Base-by-base conservation (phyloP, 495 filamentous ascomycete species). In the Penicillium tannophilum region DNA sequence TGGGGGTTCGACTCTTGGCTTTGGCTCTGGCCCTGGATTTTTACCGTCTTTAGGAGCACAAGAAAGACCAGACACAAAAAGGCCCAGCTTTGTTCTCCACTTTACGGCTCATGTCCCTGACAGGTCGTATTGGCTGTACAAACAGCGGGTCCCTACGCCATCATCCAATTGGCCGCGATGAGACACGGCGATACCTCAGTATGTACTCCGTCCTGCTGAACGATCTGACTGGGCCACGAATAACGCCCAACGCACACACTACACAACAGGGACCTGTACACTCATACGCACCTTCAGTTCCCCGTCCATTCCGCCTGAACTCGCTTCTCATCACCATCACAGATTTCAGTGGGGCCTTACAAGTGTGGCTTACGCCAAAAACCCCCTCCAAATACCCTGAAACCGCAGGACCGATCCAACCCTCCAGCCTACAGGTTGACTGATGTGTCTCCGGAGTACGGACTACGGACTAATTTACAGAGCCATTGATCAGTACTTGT, bases 211-310 rank as follows among this genome's bases (percentile, higher is more conserved):
- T 14, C 3, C 23, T n/a, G 24, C 46, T 49, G 46, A 49, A 24
- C 6, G 14, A 30, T 48, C 20, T 28, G 26, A 49, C 46, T 49
- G 46, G 26, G 26, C 46, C 24, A 49, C 26, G 24, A 24, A 49
- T 49, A 11, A 28, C 17, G 28, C 28, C 28, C 28, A 5, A 28
- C 4, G 28, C 45, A 47, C 28, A 47, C 45, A 6, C 19, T 49
- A 31, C 26, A 49, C 46, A 47, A 16, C 45, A 47, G 46, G 16
- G 46, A 28, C 24, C 11, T 46, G 46, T 49, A 28, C 46, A 7
- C 46, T 26, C 23, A 6, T 26, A 20, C 20, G 19, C 20, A 23
- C 1, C 20, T 23, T 23, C 20, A 23, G 10, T 0, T 47, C 28
- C 24, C 23, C 9, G 7, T 45, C 8, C 6, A 11, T 28, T 24